Base-by-base conservation (phyloP, 1,284 basidiomycete genomes). In the Bondarzewia mesenterica region DNA sequence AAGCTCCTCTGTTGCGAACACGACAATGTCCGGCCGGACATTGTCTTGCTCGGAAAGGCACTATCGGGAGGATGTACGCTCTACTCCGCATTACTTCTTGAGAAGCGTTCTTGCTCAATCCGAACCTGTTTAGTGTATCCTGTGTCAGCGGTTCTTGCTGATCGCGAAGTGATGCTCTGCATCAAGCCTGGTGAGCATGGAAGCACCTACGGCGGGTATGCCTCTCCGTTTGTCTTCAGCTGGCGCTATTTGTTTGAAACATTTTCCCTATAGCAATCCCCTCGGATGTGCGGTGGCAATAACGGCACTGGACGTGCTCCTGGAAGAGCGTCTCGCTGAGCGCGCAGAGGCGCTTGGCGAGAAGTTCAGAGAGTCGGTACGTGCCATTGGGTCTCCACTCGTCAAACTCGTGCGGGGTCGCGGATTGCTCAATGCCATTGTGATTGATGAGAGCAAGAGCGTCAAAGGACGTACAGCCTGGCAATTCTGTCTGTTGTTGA, bases 181-280 rank as follows among this genome's bases (percentile, higher is more conserved):
- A 95, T 99, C 64, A 77, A 85, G 54, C 93, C 95, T n/a, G 94
- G 95, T 52, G 93, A 97, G 70, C 96, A 98, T 60, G 93, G 94
- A n/a, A 91, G 87, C 58, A 98, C 95, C 0, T 94, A 93, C 54
- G 92, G 91, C 59, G 92, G 91, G 85, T 89, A 56, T 6, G n/a
- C 35, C 10, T 41, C 18, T 21, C 18, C n/a, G 15, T 15, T 29
- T 5, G 22, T 16, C 14, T 16, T 22, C 12, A 5, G 25, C 27
- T 15, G 14, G 10, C 8, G 10, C 20, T n/a, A n/a, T n/a, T n/a
- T n/a, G n/a, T n/a, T n/a, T n/a, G n/a, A n/a, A n/a, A n/a, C n/a
- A 26, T 26, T 25, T 43, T 10, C 46, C 44, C 20, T 46, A 45
- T 49, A 91, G 91, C 36, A 98, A 98, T 67, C 96, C 96, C 0